Percentiles rank a stretch among this genome's conserved stretches.
Evolutionary conservation across 257 asterid genomes (phyloP).

Genomic region (Lycium barbarum): DNA sequence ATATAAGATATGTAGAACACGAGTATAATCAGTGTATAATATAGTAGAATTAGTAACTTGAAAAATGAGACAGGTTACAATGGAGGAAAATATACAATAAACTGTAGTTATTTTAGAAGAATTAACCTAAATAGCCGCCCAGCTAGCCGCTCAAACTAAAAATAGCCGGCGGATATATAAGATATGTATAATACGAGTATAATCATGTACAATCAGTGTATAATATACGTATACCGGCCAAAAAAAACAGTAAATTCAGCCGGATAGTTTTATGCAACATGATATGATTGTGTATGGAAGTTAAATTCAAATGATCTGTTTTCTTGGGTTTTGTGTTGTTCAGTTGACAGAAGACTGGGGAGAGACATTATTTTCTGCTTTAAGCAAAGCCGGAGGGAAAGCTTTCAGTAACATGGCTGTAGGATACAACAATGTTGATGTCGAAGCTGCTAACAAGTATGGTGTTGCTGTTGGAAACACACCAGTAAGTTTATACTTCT

Average conservation of each 20-base stretch:
- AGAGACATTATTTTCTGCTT: slow-evolving; percentile 77
- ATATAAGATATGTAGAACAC: too few species aligned
- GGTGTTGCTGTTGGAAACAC: slow-evolving; percentile 98
- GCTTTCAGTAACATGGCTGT: slow-evolving; percentile 99
- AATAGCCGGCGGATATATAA: too few species aligned
- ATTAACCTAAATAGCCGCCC: too few species aligned
- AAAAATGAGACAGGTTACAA: not conserved
- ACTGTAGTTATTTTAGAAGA: too few species aligned
- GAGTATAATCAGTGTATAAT: too few species aligned
- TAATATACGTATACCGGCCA: too few species aligned
- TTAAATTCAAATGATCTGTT: not conserved
- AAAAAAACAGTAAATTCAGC: too few species aligned
- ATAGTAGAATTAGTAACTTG: too few species aligned
- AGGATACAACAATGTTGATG: slow-evolving; percentile 94
- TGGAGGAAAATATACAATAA: too few species aligned
- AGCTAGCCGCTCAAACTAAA: too few species aligned
- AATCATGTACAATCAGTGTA: too few species aligned
- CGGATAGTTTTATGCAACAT: not conserved
- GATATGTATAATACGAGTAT: too few species aligned
- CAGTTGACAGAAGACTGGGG: slow-evolving; percentile 99
- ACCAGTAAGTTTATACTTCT: slow-evolving; percentile 60
- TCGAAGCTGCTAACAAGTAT: slow-evolving; percentile 78
- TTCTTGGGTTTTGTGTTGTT: not conserved
- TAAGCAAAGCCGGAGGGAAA: slow-evolving; percentile 94
- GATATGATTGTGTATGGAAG: slow-evolving; percentile 5